Evolutionary conservation across 2,329 filamentous ascomycete genomes (phyloP), one percentile per base, ranked within the genome.

Genomic region (Paramyrothecium roridum): DNA sequence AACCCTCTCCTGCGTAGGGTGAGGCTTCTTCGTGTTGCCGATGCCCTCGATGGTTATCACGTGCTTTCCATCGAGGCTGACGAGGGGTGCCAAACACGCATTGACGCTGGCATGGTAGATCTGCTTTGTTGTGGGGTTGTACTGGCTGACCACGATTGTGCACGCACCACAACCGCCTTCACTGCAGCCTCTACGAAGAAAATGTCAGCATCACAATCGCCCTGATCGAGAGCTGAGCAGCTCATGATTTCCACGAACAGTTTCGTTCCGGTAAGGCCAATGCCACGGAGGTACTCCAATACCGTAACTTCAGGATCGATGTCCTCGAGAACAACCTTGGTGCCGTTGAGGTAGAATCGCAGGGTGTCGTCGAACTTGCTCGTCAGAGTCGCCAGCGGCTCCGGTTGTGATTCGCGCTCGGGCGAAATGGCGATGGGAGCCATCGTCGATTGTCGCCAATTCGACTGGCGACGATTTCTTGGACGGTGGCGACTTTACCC

Each of bases 21-120:
- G 95, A 6, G 95, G 95, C 46, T 81, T 85, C 70, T 95, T 88
- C 26, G 90, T 87, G 69, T 89, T 90, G 12, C 95, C 95, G 65
- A 99, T 97, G 8, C 95, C 95, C 74, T 99, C 95, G 45, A 99
- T 88, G 3, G 95, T 99, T 68, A 99, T 93, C 67, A 98, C 91
- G 81, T 99, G 95, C 71, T 99, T 99, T 48, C 95, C 95, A 70
- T 98, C 95, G 47, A 98, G 84, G 65, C 92, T 96, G 62, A 92
- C 90, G 49, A 99, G 81, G 8, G 95, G 95, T 12, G 95, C 93
- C 52, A 99, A 80, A 70, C 95, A 99, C 46, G 95, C 95, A 70
- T 99, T 99, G 57, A 98, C 91, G 53, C 91, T 96, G 55, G 95
- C 95, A 78, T 99, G 93, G 68, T 98, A 98, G 63, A 98, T 90